A percentile compares a stretch with the other conserved stretches of the same genome.
These are phyloP conservation scores for Coemansia sp. DNA, from an alignment of 192 early-diverging fungal genomes.

Conservation along the genomic window DNA sequence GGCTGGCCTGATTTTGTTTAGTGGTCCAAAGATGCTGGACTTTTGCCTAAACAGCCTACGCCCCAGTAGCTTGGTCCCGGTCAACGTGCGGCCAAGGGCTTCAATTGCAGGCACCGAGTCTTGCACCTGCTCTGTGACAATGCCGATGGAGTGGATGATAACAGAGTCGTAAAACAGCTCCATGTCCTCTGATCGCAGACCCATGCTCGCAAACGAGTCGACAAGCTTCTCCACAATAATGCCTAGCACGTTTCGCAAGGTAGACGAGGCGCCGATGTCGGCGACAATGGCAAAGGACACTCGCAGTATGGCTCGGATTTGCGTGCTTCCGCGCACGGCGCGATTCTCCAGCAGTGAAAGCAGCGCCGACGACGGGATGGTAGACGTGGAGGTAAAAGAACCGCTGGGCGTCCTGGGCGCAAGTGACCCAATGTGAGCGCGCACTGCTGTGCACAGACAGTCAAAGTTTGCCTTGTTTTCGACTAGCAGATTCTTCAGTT, in stretches of 20 bases:
- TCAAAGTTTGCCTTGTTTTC: conserved; percentile 26
- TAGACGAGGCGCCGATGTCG: conserved; percentile 14
- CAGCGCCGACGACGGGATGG: neutral
- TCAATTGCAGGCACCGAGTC: conserved; percentile 11
- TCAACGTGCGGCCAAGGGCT: conserved; percentile 15
- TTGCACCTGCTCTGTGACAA: conserved; percentile 5
- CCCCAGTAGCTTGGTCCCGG: conserved; percentile 19
- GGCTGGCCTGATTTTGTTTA: conserved; percentile 18
- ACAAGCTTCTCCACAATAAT: conserved; percentile 25
- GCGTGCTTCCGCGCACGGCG: conserved; percentile 9
- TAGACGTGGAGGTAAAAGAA: neutral
- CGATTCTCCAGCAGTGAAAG: conserved; percentile 18
- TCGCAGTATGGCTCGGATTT: conserved; percentile 20
- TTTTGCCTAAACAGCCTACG: conserved; percentile 18
- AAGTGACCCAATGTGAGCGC: neutral
- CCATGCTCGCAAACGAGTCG: conserved; percentile 20
- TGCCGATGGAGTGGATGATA: neutral
- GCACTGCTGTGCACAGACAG: neutral
- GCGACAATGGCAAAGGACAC: conserved; percentile 20
- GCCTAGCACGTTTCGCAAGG: conserved; percentile 14
- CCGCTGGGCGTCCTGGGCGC: conserved; percentile 2
- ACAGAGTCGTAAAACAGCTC: conserved; percentile 21
- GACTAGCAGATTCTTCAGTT: conserved; percentile 50
- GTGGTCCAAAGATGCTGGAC: conserved; percentile 17
- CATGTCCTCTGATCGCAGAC: conserved; percentile 23